Base-by-base conservation (phyloP, 129 eudicot species). In the Ambrosia artemisiifolia region DNA sequence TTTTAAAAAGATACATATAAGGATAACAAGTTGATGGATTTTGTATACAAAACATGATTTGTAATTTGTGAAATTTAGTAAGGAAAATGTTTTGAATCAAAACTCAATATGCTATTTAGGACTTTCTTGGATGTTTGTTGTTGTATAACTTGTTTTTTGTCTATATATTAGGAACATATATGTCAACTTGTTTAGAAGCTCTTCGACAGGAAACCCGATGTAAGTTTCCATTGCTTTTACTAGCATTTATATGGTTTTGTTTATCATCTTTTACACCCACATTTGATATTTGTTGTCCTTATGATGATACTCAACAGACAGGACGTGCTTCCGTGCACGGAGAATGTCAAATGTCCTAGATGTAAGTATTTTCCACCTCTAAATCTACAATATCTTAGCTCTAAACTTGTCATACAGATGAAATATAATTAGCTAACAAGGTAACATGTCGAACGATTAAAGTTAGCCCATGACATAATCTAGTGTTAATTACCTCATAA, bases 121-220 rank as follows among this genome's bases (percentile, higher is more conserved):
- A 40, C 44, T 40, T 40, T 40, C 11, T 40, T 40, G 44, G 11
- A 40, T 40, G 44, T 28, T 28, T 57, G 3, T 57, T 9, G 43
- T 38, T 7, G 44, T 4, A 65, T 69, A 40, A 40, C 44, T 40
- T 40, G 44, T 40, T 40, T 50, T 13, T 50, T 34, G 63, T 49
- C 36, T 8, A 16, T 77, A 16, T 48, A 32, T 40, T 48, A 88
- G 97, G 95, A 91, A 88, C 68, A 53, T 73, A 2, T 77, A 85
- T 54, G 60, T 88, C 54, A 91, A 91, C 83, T 81, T 91, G 77
- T 91, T 67, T 82, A 84, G 71, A 83, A 82, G 92, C 88, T 88
- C 92, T 80, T 82, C 87, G 11, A 63, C 81, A 0, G 79, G 51
- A 24, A 76, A 69, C 74, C 62, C 74, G 8, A 60, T 80, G 97